Evolutionary conservation across 176 grass and related monocot species (phyloP).

Genomic region (Ampelocalamus luodianensis): DNA sequence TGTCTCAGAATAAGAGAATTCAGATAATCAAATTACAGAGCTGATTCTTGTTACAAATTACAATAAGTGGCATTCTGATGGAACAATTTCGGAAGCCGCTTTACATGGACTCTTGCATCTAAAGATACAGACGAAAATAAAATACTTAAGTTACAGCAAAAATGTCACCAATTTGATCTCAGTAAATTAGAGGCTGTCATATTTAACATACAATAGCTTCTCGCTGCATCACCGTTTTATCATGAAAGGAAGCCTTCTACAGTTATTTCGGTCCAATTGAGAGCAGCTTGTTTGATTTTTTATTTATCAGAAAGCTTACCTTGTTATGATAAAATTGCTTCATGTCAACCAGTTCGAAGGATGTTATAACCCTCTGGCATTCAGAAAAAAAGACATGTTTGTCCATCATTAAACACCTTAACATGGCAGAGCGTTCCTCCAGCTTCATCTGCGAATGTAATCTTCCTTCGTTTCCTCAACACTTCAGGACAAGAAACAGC

Average conservation of each 20-base stretch:
- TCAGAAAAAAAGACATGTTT: slow-evolving; percentile 41
- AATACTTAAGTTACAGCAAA: not conserved
- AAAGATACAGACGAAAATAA: slow-evolving; percentile 15
- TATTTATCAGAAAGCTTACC: not conserved
- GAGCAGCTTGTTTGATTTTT: slow-evolving; percentile 20
- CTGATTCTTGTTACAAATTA: slow-evolving; percentile 34
- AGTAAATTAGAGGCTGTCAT: not conserved
- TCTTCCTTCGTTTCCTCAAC: slow-evolving; percentile 64
- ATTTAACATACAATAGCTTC: slow-evolving; percentile 9
- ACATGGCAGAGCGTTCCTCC: slow-evolving; percentile 84
- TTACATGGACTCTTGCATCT: slow-evolving; percentile 32
- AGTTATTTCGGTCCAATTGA: not conserved
- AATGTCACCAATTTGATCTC: slow-evolving; percentile 15
- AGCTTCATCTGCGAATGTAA: slow-evolving; percentile 90
- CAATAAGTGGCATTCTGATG: slow-evolving; percentile 11
- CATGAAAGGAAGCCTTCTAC: slow-evolving; percentile 29
- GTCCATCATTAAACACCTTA: slow-evolving; percentile 59
- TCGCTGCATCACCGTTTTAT: not conserved
- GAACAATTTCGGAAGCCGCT: not conserved
- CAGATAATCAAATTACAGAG: not conserved
- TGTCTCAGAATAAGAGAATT: not conserved
- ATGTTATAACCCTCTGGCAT: slow-evolving; percentile 44
- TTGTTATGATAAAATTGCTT: not conserved
- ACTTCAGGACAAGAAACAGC: slow-evolving; percentile 35
- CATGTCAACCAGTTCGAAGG: not conserved